Conservation (phyloP, 805 yeast genomes). For the Monosporozyma servazzii region DNA sequence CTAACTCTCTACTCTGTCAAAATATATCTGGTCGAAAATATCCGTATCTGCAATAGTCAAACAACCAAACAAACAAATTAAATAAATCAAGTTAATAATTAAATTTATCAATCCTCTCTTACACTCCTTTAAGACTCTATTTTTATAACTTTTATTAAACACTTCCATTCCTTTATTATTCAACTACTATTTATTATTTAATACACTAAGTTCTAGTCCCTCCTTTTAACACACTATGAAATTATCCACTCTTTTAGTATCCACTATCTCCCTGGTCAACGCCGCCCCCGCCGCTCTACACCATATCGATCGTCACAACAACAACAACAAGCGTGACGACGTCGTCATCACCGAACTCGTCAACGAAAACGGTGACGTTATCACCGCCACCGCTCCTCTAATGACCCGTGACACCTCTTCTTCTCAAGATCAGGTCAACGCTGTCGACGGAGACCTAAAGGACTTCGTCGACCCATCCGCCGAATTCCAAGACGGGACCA, state of each 20-base stretch:
- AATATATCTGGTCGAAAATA: no score
- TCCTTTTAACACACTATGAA: slow-evolving; percentile 11
- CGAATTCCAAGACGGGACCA: slow-evolving; percentile 58
- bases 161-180: no score
- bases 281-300: slow-evolving; percentile 25
- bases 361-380: slow-evolving; percentile 25
- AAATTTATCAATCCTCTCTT: no score
- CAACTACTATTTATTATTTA: no score
- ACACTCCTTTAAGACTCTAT: no score
- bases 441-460: slow-evolving; percentile 52
- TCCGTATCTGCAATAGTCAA: no score
- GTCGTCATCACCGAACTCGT: slow-evolving; percentile 26
- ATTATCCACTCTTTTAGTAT: slow-evolving; percentile 15
- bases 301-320: slow-evolving; percentile 16
- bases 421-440: no score
- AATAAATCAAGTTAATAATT: no score
- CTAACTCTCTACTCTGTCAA: no score
- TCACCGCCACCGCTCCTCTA: slow-evolving; percentile 8
- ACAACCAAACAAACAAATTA: no score
- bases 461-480: slow-evolving; percentile 43
- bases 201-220: neutral
- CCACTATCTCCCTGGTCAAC: slow-evolving; percentile 18
- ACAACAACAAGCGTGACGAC: slow-evolving; percentile 23
- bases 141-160: no score
- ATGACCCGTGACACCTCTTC: slow-evolving; percentile 14